A percentile compares a stretch with the other conserved stretches of the same genome.
Conservation (phyloP, 495 filamentous ascomycete genomes). For the Annulohypoxylon stygium region DNA sequence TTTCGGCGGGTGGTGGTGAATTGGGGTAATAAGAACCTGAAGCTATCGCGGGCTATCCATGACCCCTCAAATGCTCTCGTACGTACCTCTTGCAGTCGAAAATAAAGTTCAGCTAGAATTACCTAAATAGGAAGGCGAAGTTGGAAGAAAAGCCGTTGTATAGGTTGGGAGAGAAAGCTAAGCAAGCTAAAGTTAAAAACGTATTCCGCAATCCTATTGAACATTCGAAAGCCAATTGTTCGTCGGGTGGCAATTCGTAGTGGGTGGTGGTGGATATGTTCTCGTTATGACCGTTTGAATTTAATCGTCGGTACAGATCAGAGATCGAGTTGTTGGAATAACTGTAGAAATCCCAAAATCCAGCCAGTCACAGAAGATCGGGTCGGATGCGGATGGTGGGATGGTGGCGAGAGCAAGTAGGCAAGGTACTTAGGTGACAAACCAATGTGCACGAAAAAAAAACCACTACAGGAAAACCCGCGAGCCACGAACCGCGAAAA, state of each 20-base stretch:
- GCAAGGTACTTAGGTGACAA: neutral
- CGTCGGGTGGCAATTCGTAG: neutral
- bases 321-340: neutral
- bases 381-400: slow-evolving; percentile 12
- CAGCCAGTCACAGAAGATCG: slow-evolving; percentile 22
- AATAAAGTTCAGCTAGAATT: slow-evolving; percentile 28
- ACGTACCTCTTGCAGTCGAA: slow-evolving; percentile 34
- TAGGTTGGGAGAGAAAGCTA: neutral
- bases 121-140: slow-evolving; percentile 34
- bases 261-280: slow-evolving; percentile 12
- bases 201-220: slow-evolving; percentile 20
- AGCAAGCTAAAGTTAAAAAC: slow-evolving; percentile 1
- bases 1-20: neutral
- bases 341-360: neutral
- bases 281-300: slow-evolving; percentile 14
- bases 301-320: slow-evolving; percentile 16
- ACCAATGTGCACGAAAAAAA: neutral
- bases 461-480: too few relatives aligned
- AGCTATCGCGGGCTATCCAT: neutral
- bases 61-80: slow-evolving; percentile 2
- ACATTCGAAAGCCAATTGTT: slow-evolving; percentile 27
- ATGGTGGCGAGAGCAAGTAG: neutral
- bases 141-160: neutral
- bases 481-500: neutral
- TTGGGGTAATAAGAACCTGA: neutral